A percentile compares a stretch with the other conserved stretches of the same genome.
These are phyloP conservation scores for Capsella bursapastoris DNA, from an alignment of 345 rosid species.

Conservation along the genomic window DNA sequence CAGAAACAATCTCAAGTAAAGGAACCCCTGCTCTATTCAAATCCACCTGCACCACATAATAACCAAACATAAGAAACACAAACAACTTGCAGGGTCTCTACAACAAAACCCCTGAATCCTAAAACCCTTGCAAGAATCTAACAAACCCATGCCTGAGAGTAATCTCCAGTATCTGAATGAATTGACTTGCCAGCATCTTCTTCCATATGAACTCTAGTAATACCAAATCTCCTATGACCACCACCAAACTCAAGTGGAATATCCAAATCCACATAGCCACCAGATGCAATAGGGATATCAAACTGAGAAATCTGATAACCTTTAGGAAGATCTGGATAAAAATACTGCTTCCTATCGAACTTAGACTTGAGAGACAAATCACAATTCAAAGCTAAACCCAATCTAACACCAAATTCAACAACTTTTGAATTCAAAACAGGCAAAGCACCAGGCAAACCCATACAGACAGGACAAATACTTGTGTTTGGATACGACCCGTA, in stretches of 20 bases:
- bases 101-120: too few relatives aligned
- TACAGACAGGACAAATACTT: conserved; percentile 82
- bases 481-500: conserved; percentile 82
- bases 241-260: conserved; percentile 92
- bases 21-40: conserved; percentile 98
- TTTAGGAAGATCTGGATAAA: conserved; percentile 96
- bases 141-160: conserved; percentile 58
- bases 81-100: conserved; percentile 2
- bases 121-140: conserved; percentile 7
- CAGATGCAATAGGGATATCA: conserved; percentile 85
- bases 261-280: conserved; percentile 83
- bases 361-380: conserved; percentile 77
- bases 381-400: conserved; percentile 92
- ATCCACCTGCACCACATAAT: conserved; percentile 62
- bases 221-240: conserved; percentile 84
- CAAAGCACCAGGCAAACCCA: conserved; percentile 97
- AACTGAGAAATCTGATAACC: conserved; percentile 97
- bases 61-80: conserved; percentile 35
- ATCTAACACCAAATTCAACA: conserved; percentile 77
- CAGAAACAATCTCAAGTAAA: conserved; percentile 95
- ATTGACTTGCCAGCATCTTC: conserved; percentile 97
- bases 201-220: conserved; percentile 97
- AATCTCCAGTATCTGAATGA: conserved; percentile 73
- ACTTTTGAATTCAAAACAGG: conserved; percentile 88
- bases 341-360: conserved; percentile 95